Evolutionary conservation across 2,329 filamentous ascomycete species (phyloP), one percentile per base, ranked within the genome.

Genomic region (Xylariaceae sp.): DNA sequence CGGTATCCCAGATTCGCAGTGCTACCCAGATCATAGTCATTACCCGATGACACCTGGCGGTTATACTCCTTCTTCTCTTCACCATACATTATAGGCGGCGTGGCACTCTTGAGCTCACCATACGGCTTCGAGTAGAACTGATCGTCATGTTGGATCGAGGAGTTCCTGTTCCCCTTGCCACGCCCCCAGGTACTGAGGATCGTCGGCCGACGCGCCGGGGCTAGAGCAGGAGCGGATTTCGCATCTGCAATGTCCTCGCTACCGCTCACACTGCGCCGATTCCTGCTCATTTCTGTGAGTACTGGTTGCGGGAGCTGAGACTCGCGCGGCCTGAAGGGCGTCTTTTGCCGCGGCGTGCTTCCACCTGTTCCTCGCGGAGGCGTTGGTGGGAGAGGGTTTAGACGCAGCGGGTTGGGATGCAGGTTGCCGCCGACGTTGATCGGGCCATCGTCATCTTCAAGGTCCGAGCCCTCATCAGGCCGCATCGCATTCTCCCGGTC

Each of bases 31-130:
- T 69, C 58, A 62, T 55, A 83, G 67, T 88, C 85, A 56, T 83
- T 85, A 1, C 85, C 85, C 4, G 82, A 83, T 11, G 82, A 86
- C 4, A 86, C 77, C 68, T 87, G 84, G 43, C 84, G 76, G 23
- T 29, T 47, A 9, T 5, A 3, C 16, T 29, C 53, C 14, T 47
- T 47, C 24, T 17, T 14, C 8, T 58, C 47, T 7, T 23, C 28
- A 12, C 79, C 81, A 11, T 86, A 68, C 62, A 84, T 77, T 12
- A 85, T 69, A 0, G 84, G 85, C 24, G 82, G 81, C 5, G 82
- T 83, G 1, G 74, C 79, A 3, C 79, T 67, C 65, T 78, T 80
- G 41, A 87, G 74, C 45, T 82, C 79, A n/a, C 83, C 83, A 62
- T 88, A 87, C n/a, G 82, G 78, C 67, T 82, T 83, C 8, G 81